phyloP scores from a whole-genome alignment of 2,329 filamentous ascomycete species.

The Beauveria asiatica region DNA sequence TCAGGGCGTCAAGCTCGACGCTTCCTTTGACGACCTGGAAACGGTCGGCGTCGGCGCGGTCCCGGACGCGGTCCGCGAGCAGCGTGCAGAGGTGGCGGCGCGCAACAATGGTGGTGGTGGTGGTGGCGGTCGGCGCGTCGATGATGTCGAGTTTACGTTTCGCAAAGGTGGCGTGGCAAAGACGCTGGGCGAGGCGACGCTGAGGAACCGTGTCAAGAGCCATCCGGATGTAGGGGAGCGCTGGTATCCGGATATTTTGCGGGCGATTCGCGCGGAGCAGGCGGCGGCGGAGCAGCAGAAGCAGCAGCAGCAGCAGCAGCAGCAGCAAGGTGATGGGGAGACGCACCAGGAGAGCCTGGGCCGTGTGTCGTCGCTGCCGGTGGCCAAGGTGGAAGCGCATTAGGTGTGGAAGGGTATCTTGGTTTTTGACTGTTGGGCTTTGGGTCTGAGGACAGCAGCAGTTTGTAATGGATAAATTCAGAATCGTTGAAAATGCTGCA shows the following conservation, averaged over 20 bases:
- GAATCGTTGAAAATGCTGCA: not conserved
- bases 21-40: constrained; percentile 70
- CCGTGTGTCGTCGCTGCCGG: constrained; percentile 1
- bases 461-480: not conserved
- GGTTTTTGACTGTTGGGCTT: not conserved
- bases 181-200: constrained; percentile 71
- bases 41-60: constrained; percentile 46
- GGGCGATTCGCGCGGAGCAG: constrained; percentile 51
- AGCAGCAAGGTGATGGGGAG: constrained; percentile 15
- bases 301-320: not conserved
- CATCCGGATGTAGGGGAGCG: constrained; percentile 79
- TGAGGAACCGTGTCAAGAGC: constrained; percentile 77
- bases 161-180: constrained; percentile 57
- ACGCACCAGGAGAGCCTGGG: constrained; percentile 13
- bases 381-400: constrained; percentile 24
- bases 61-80: constrained; percentile 53
- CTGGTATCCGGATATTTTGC: constrained; percentile 62
- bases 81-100: constrained; percentile 51
- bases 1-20: constrained; percentile 73
- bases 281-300: constrained; percentile 18
- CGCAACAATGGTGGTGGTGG: constrained; percentile 24
- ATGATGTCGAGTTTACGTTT: constrained; percentile 85
- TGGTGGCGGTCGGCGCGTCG: constrained; percentile 46
- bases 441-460: not conserved
- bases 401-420: constrained; percentile 12